These are phyloP conservation scores for Antitrichia curtipendula DNA, from an alignment of 225 moss, liverwort and hornwort genomes.

Conservation along the genomic window DNA sequence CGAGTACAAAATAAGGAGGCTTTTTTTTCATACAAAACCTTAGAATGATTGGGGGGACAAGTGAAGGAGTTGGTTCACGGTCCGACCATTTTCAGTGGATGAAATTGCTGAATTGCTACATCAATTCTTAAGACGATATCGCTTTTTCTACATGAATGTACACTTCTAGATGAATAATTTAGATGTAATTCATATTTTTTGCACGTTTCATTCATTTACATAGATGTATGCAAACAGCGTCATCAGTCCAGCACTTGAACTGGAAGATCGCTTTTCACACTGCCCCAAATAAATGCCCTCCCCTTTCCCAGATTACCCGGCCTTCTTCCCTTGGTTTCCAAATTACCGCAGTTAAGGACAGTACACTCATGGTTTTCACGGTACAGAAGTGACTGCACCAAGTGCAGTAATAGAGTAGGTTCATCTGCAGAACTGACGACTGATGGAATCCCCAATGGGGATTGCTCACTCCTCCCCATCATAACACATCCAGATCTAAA, in stretches of 20 bases:
- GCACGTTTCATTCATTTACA: neutral
- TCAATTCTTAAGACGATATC: too few relatives aligned
- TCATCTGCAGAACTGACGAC: neutral
- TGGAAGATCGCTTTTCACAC: neutral
- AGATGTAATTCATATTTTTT: neutral
- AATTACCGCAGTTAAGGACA: neutral
- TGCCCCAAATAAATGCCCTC: neutral
- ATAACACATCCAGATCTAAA: conserved; percentile 8
- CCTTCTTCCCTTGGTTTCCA: neutral
- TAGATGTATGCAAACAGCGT: neutral
- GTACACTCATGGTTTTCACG: neutral
- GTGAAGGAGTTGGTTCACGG: too few relatives aligned
- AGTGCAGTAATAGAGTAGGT: neutral
- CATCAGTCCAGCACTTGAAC: neutral
- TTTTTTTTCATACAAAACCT: too few relatives aligned
- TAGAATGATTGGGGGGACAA: too few relatives aligned
- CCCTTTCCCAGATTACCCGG: neutral
- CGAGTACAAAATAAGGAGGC: too few relatives aligned
- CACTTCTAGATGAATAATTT: neutral
- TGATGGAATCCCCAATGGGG: neutral
- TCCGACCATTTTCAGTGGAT: neutral
- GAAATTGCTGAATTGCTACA: neutral
- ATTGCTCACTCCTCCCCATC: neutral
- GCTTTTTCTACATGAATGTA: too few relatives aligned
- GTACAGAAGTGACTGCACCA: neutral